Percentiles rank a stretch among this genome's conserved stretches.
These are phyloP conservation scores for Wakefieldia striispora DNA, from an alignment of 768 basidiomycete species.

Conservation along the genomic window DNA sequence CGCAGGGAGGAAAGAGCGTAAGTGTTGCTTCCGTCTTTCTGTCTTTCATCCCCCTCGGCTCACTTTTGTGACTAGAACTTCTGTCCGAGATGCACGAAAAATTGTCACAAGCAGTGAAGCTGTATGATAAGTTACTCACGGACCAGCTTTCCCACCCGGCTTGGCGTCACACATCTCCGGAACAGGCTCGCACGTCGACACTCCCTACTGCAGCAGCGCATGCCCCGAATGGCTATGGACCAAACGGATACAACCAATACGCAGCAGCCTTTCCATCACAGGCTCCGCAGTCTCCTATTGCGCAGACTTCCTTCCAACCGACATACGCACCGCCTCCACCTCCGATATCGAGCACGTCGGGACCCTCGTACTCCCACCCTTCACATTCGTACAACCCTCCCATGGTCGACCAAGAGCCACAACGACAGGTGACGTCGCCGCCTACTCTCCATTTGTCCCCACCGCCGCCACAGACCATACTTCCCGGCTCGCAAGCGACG, in stretches of 20 bases:
- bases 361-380: constrained; percentile 15
- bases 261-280: constrained; percentile 24
- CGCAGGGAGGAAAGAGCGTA: constrained; percentile 81
- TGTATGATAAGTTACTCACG: constrained; percentile 88
- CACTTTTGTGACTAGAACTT: constrained; percentile 51
- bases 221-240: constrained; percentile 29
- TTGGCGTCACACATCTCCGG: constrained; percentile 44
- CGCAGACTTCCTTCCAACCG: constrained; percentile 29
- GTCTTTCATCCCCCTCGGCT: background rate
- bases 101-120: constrained; percentile 84
- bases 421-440: constrained; percentile 13
- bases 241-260: constrained; percentile 34
- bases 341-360: constrained; percentile 13
- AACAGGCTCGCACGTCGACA: constrained; percentile 17
- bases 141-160: constrained; percentile 74
- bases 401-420: constrained; percentile 11
- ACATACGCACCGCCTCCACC: constrained; percentile 26
- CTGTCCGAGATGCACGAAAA: constrained; percentile 94
- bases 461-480: constrained; percentile 12
- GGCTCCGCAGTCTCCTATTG: constrained; percentile 24
- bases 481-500: constrained; percentile 7
- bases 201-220: constrained; percentile 27
- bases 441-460: constrained; percentile 2
- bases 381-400: constrained; percentile 11
- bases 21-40: constrained; percentile 26